Percentiles rank a stretch among this genome's conserved stretches.
Conservation (phyloP, 495 filamentous ascomycete species). For the Podospora appendiculata region DNA sequence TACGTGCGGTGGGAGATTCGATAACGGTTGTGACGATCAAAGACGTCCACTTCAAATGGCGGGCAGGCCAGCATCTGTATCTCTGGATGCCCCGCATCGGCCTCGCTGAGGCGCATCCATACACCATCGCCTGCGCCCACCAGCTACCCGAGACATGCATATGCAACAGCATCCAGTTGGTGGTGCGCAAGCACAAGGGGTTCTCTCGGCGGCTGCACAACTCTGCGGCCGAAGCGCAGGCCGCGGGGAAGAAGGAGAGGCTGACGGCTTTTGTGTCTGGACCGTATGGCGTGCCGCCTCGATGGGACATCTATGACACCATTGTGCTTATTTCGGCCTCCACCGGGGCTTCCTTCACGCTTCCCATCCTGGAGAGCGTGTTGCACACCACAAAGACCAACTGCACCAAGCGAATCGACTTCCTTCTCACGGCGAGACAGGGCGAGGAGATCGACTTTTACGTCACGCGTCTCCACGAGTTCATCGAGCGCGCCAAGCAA, state of each 20-base stretch:
- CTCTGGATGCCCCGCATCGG: conserved; percentile 62
- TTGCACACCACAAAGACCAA: conserved; percentile 32
- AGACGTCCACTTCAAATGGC: conserved; percentile 64
- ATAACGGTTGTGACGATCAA: conserved; percentile 63
- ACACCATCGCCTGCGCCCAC: conserved; percentile 59
- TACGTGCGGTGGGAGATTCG: conserved; percentile 53
- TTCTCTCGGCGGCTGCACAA: conserved; percentile 60
- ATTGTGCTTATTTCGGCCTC: conserved; percentile 51
- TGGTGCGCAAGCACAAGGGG: conserved; percentile 63
- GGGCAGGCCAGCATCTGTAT: conserved; percentile 71
- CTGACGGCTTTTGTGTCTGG: conserved; percentile 46
- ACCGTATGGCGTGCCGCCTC: conserved; percentile 49
- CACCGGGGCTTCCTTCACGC: conserved; percentile 48
- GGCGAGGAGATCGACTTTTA: conserved; percentile 65
- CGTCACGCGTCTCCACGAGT: conserved; percentile 49
- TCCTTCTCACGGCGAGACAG: conserved; percentile 67
- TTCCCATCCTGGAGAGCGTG: conserved; percentile 49
- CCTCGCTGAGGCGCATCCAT: conserved; percentile 70
- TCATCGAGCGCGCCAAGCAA: conserved; percentile 43
- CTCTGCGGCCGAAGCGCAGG: conserved; percentile 47
- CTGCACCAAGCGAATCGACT: conserved; percentile 58
- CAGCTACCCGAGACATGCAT: conserved; percentile 35
- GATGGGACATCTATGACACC: conserved; percentile 52
- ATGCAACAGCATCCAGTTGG: conserved; percentile 60
- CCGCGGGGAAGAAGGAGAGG: conserved; percentile 21